A percentile compares a stretch with the other conserved stretches of the same genome.
Conservation (phyloP, 495 filamentous ascomycete genomes). For the Hypoxylon subgilvum region DNA sequence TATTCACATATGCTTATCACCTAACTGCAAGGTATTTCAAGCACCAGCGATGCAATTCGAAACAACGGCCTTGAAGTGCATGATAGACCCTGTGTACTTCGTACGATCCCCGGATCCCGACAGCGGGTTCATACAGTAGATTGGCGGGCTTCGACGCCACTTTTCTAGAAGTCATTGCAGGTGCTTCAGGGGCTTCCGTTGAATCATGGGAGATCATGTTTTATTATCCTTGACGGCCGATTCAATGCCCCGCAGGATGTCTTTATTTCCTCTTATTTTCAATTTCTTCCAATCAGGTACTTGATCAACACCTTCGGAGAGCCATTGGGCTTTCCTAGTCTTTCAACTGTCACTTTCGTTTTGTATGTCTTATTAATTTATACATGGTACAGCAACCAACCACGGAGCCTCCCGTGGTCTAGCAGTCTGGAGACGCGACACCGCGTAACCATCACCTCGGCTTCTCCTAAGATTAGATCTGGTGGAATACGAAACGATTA, state of each 20-base stretch:
- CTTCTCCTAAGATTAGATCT: conserved; percentile 1
- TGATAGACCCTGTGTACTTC: conserved; percentile 18
- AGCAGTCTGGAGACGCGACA: not conserved
- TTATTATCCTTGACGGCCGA: conserved; percentile 34
- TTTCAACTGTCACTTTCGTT: too few relatives aligned
- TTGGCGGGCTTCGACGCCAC: conserved; percentile 21
- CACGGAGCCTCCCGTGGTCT: not conserved
- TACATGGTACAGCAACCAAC: too few relatives aligned
- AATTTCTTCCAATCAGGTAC: too few relatives aligned
- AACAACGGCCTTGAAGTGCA: conserved; percentile 16
- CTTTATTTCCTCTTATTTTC: conserved; percentile 9
- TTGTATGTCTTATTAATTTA: not conserved
- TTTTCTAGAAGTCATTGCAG: conserved; percentile 30
- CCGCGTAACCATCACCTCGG: not conserved
- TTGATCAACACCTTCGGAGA: too few relatives aligned
- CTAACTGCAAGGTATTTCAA: conserved; percentile 9
- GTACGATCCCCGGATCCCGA: conserved; percentile 14
- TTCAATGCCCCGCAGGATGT: conserved; percentile 15
- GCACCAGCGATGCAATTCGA: conserved; percentile 23
- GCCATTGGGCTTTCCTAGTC: too few relatives aligned
- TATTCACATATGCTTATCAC: conserved; percentile 19
- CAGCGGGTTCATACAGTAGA: conserved; percentile 8
- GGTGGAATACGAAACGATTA: too few relatives aligned
- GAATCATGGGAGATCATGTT: conserved; percentile 28
- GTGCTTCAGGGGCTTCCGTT: conserved; percentile 21